phyloP scores from a whole-genome alignment of 352 stramenopile species.

The Plasmopara viticola region DNA sequence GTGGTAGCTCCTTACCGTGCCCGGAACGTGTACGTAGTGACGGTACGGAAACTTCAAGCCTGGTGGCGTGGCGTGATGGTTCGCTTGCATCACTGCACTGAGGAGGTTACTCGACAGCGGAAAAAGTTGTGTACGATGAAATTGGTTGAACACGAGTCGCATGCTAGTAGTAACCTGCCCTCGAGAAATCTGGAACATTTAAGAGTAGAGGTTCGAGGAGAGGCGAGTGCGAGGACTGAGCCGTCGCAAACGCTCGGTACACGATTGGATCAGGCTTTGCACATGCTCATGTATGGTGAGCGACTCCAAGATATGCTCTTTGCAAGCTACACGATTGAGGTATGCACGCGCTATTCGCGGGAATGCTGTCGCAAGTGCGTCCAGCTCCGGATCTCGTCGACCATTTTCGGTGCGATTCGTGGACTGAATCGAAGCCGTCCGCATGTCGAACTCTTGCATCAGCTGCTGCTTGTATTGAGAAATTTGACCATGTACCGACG shows the following conservation, averaged over 20 bases:
- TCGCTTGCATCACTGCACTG: slow-evolving; percentile 37
- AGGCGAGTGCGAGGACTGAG: slow-evolving; percentile 13
- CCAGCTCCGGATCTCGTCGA: slow-evolving; percentile 74
- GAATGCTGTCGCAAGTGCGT: slow-evolving; percentile 89
- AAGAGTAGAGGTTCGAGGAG: slow-evolving; percentile 16
- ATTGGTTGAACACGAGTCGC: slow-evolving; percentile 23
- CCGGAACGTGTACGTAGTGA: slow-evolving; percentile 15
- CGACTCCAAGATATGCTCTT: slow-evolving; percentile 91
- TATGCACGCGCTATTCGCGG: slow-evolving; percentile 87
- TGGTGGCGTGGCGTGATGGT: slow-evolving; percentile 71
- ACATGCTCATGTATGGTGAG: slow-evolving; percentile 69
- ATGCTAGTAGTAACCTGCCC: neutral
- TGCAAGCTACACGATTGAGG: slow-evolving; percentile 88
- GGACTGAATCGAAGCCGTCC: slow-evolving; percentile 93
- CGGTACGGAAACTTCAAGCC: slow-evolving; percentile 40
- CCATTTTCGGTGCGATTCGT: slow-evolving; percentile 89
- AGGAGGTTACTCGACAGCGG: slow-evolving; percentile 38
- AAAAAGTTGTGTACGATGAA: slow-evolving; percentile 55
- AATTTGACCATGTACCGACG: slow-evolving; percentile 84
- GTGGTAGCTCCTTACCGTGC: slow-evolving; percentile 25
- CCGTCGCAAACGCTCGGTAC: slow-evolving; percentile 50
- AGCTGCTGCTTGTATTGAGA: slow-evolving; percentile 70
- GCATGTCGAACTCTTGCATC: slow-evolving; percentile 92
- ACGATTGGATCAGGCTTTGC: slow-evolving; percentile 62
- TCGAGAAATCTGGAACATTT: slow-evolving; percentile 11